Percentiles rank a stretch among this genome's conserved stretches.
These are phyloP conservation scores for Maudiozyma saulgeensis DNA, from an alignment of 805 yeast genomes.

Conservation along the genomic window DNA sequence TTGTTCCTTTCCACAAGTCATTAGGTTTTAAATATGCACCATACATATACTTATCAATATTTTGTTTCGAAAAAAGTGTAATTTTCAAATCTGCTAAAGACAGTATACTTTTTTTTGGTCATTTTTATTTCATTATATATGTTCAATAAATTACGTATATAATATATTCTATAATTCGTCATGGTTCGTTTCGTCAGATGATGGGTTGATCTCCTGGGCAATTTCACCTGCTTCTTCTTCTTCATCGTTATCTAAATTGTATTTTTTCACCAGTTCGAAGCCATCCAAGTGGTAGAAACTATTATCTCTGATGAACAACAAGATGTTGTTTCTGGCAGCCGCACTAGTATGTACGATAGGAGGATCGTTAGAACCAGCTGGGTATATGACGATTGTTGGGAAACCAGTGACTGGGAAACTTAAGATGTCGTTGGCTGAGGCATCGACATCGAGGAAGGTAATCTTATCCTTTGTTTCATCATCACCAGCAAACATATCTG, in stretches of 20 bases:
- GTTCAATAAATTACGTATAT: conserved; percentile 6
- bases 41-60: too few species aligned
- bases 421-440: conserved; percentile 74
- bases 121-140: background rate
- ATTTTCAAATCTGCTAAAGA: too few species aligned
- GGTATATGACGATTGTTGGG: conserved; percentile 87
- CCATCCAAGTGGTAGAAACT: conserved; percentile 61
- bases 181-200: background rate
- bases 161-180: background rate
- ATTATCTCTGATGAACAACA: conserved; percentile 58
- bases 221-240: background rate
- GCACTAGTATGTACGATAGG: conserved; percentile 60
- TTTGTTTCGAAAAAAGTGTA: too few species aligned
- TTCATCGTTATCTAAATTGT: background rate
- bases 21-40: too few species aligned
- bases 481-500: conserved; percentile 50
- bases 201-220: background rate
- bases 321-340: conserved; percentile 65
- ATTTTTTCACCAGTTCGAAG: conserved; percentile 18
- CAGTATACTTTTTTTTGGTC: background rate
- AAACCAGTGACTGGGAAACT: conserved; percentile 75
- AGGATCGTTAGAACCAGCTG: conserved; percentile 66
- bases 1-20: too few species aligned
- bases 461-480: conserved; percentile 44
- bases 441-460: conserved; percentile 78